phyloP scores from a whole-genome alignment of 371 early-diverging fungal genomes.

The Conidiobolus incongruus region DNA sequence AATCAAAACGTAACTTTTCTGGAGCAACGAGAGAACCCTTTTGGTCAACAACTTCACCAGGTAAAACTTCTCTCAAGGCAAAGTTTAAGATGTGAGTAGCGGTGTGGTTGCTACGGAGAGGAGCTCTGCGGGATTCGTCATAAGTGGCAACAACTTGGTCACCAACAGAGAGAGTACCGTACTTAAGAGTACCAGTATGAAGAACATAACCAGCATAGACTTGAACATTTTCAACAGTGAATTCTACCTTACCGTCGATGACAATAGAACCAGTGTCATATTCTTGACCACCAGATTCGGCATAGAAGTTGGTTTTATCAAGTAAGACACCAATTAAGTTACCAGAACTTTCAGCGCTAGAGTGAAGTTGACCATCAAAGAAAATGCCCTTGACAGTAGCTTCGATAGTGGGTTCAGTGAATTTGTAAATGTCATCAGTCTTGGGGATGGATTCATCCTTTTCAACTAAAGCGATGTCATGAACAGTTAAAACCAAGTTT shows the following conservation, averaged over 20 bases:
- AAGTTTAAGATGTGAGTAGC: conserved; percentile 95
- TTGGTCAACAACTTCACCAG: conserved; percentile 59
- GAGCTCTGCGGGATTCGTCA: conserved; percentile 70
- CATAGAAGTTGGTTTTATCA: conserved; percentile 96
- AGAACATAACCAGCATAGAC: conserved; percentile 92
- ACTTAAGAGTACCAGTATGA: conserved; percentile 85
- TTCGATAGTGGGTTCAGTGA: conserved; percentile 10
- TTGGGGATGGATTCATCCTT: conserved; percentile 39
- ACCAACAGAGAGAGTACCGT: conserved; percentile 47
- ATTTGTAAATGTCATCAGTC: conserved; percentile 85
- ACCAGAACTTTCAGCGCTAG: not conserved
- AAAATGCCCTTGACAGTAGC: not conserved
- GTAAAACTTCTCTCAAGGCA: conserved; percentile 64
- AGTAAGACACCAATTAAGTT: conserved; percentile 53
- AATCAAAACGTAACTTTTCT: conserved; percentile 96
- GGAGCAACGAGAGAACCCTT: conserved; percentile 95
- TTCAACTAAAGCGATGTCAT: conserved; percentile 71
- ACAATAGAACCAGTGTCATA: conserved; percentile 89
- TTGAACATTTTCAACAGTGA: conserved; percentile 84
- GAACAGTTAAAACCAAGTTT: conserved; percentile 69
- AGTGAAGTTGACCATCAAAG: not conserved
- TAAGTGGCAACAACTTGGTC: conserved; percentile 52
- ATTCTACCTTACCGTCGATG: conserved; percentile 58
- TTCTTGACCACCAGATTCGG: conserved; percentile 97
- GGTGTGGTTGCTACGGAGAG: conserved; percentile 92